Conservation (phyloP, 495 filamentous ascomycete genomes). For the Jackrogersella minutella region DNA sequence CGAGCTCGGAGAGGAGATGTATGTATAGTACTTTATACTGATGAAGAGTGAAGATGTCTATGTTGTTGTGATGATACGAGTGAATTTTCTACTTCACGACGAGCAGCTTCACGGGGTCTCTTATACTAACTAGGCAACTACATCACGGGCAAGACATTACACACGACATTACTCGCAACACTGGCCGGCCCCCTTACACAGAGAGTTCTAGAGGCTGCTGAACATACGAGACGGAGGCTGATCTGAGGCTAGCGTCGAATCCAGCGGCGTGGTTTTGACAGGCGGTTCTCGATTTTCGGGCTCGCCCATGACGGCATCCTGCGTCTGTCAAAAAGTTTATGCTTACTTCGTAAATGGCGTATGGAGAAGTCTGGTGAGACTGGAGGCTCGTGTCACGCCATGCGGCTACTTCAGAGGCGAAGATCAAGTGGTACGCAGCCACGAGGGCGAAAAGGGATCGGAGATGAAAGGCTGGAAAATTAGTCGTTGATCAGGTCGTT, state of each 20-base stretch:
- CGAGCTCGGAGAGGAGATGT: conserved; percentile 18
- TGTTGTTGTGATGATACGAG: conserved; percentile 23
- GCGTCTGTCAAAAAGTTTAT: too few species aligned
- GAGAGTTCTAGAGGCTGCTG: conserved; percentile 6
- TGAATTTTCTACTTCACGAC: conserved; percentile 1
- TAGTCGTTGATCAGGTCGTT: conserved; percentile 13
- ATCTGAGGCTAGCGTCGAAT: conserved; percentile 28
- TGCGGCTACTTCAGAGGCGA: conserved; percentile 12
- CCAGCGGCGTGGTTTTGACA: conserved; percentile 21
- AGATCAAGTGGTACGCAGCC: background rate
- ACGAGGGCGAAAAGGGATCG: conserved; percentile 38
- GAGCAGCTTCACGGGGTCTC: conserved; percentile 7
- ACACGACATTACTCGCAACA: background rate
- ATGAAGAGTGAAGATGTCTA: conserved; percentile 35
- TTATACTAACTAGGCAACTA: conserved; percentile 18
- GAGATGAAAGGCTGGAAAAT: conserved; percentile 32
- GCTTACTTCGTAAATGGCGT: background rate
- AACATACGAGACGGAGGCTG: conserved; percentile 31
- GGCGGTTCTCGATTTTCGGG: conserved; percentile 3
- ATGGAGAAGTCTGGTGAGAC: conserved; percentile 23
- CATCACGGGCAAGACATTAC: conserved; percentile 6
- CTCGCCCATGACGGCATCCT: conserved; percentile 20
- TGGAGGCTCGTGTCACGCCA: conserved; percentile 31
- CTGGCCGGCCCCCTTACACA: background rate
- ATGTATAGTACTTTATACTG: conserved; percentile 5